Conservation (phyloP, 305 asterid species). For the Solanum chacoense region DNA sequence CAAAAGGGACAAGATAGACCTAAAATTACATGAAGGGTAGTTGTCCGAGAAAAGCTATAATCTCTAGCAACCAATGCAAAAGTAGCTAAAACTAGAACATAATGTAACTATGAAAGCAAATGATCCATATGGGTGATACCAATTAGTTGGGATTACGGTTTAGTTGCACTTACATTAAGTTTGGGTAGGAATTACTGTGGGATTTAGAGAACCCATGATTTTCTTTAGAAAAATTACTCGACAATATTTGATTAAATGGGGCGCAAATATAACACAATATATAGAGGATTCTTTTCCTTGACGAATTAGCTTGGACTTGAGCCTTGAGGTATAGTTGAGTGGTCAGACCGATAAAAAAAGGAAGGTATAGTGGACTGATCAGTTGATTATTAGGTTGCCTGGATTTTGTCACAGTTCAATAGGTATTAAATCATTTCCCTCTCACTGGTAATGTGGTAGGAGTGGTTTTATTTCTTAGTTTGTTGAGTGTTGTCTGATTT, state of each 20-base stretch:
- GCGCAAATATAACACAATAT: not conserved
- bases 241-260: not conserved
- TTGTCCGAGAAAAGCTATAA: not conserved
- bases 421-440: not conserved
- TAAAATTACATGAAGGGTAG: not conserved
- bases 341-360: not conserved
- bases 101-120: not conserved
- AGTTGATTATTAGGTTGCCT: not conserved
- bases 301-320: not conserved
- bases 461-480: not conserved
- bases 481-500: not conserved
- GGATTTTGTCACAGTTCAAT: not conserved
- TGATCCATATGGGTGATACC: not conserved
- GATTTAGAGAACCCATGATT: not conserved
- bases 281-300: not conserved
- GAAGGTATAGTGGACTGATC: not conserved
- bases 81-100: not conserved
- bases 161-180: not conserved
- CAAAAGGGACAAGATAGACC: not conserved
- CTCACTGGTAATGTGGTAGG: not conserved
- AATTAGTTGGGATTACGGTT: not conserved
- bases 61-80: not conserved
- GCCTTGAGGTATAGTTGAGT: not conserved
- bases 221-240: not conserved
- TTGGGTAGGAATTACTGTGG: not conserved